Evolutionary conservation across 257 asterid species (phyloP).

Genomic region (Anisodus acutangulus): DNA sequence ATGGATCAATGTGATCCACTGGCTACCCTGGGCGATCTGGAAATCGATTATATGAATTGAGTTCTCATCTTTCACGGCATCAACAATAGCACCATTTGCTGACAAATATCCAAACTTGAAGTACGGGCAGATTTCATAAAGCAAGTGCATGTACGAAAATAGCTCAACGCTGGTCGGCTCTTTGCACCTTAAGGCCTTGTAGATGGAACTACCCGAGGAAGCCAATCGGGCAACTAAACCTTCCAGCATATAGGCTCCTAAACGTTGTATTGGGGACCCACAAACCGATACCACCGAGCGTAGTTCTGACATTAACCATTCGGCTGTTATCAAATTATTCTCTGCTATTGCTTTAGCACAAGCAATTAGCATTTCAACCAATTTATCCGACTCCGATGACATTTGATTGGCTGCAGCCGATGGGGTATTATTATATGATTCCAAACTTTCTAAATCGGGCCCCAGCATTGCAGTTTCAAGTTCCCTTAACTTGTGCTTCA

Average conservation of each 20-base stretch:
- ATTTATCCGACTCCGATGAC: conserved; percentile 29
- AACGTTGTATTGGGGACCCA: conserved; percentile 41
- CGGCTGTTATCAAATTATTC: conserved; percentile 26
- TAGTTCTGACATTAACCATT: conserved; percentile 38
- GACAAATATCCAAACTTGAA: conserved; percentile 45
- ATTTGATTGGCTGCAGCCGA: conserved; percentile 20
- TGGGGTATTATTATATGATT: not conserved
- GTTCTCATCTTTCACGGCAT: conserved; percentile 41
- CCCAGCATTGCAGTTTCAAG: conserved; percentile 39
- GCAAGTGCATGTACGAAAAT: conserved; percentile 41
- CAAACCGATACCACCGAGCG: conserved; percentile 37
- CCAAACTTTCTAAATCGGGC: conserved; percentile 30
- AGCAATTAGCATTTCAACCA: conserved; percentile 31
- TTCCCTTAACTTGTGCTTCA: conserved; percentile 36
- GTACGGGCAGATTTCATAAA: conserved; percentile 46
- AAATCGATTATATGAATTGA: conserved; percentile 41
- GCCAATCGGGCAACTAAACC: conserved; percentile 43
- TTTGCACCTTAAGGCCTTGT: conserved; percentile 42
- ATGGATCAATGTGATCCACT: conserved; percentile 45
- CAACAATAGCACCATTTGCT: conserved; percentile 49
- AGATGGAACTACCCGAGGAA: conserved; percentile 41
- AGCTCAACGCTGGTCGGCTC: conserved; percentile 39
- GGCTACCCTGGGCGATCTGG: conserved; percentile 44
- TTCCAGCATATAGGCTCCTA: conserved; percentile 47
- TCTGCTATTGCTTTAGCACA: conserved; percentile 40